These are phyloP conservation scores for Nothomitra cinnamomea DNA, from an alignment of 2,329 filamentous ascomycete species.

Conservation along the genomic window DNA sequence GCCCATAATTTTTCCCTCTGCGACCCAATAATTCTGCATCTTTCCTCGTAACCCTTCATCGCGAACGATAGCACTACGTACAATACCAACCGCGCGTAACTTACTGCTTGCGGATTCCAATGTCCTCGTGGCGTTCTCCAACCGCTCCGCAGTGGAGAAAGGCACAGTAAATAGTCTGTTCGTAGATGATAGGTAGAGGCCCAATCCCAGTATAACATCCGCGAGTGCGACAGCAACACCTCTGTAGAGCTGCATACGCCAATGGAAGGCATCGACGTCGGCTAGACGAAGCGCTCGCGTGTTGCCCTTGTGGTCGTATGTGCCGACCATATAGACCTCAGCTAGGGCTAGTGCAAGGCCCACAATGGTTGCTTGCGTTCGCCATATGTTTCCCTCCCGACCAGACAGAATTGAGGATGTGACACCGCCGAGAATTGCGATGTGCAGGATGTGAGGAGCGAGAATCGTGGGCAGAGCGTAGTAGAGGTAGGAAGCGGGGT, in stretches of 20 bases:
- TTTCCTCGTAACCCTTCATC: conserved; percentile 50
- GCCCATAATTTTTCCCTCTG: conserved; percentile 54
- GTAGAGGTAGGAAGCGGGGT: conserved; percentile 53
- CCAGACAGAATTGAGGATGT: conserved; percentile 55
- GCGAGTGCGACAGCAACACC: conserved; percentile 45
- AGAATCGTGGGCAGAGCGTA: conserved; percentile 63
- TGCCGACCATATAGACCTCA: conserved; percentile 48
- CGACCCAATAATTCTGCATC: conserved; percentile 60
- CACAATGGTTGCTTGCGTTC: conserved; percentile 48
- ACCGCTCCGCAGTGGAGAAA: conserved; percentile 43
- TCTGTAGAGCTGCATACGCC: conserved; percentile 48
- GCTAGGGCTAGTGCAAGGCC: conserved; percentile 39
- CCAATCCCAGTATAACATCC: conserved; percentile 43
- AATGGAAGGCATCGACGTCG: conserved; percentile 56
- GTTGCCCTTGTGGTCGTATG: conserved; percentile 50
- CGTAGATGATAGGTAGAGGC: conserved; percentile 63
- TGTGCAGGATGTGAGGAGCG: conserved; percentile 64
- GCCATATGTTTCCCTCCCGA: conserved; percentile 47
- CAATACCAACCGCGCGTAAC: conserved; percentile 53
- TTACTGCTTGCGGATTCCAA: conserved; percentile 47
- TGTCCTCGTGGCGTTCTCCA: conserved; percentile 40
- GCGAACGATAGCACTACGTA: conserved; percentile 63
- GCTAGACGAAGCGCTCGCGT: conserved; percentile 40
- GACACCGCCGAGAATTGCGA: conserved; percentile 51
- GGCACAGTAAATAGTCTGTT: conserved; percentile 57